phyloP scores from a whole-genome alignment of 2,329 filamentous ascomycete genomes.

The Rutstroemia sp. region DNA sequence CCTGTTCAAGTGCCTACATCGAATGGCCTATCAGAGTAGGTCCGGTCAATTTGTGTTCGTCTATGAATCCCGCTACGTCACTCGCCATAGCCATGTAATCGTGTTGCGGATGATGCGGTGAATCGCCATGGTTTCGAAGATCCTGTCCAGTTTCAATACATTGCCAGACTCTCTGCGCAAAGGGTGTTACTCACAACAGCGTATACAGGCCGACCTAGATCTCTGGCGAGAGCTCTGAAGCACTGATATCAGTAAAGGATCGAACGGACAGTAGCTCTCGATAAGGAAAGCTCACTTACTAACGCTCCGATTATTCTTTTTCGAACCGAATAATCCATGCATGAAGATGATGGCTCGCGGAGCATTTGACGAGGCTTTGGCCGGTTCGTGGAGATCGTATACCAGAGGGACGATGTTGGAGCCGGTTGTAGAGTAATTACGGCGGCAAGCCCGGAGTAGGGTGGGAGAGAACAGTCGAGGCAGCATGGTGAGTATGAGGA shows the following conservation, averaged over 20 bases:
- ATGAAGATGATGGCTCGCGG: slow-evolving; percentile 71
- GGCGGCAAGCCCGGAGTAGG: slow-evolving; percentile 3
- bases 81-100: slow-evolving; percentile 77
- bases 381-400: slow-evolving; percentile 62
- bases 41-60: slow-evolving; percentile 59
- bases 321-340: slow-evolving; percentile 90
- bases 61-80: slow-evolving; percentile 75
- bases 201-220: slow-evolving; percentile 74
- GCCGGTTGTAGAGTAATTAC: slow-evolving; percentile 10
- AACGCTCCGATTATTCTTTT: slow-evolving; percentile 89
- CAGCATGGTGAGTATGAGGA: slow-evolving; percentile 10
- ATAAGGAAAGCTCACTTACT: slow-evolving; percentile 61
- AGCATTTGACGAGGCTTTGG: slow-evolving; percentile 36
- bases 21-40: slow-evolving; percentile 85
- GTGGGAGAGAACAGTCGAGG: slow-evolving; percentile 10
- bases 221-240: slow-evolving; percentile 66
- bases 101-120: slow-evolving; percentile 67
- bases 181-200: slow-evolving; percentile 54
- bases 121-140: slow-evolving; percentile 88
- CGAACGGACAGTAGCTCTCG: background rate
- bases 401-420: slow-evolving; percentile 35
- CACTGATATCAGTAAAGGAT: slow-evolving; percentile 10
- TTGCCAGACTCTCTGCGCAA: background rate
- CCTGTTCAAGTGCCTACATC: slow-evolving; percentile 50
- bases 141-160: slow-evolving; percentile 48